phyloP scores from a whole-genome alignment of 306 rosid species.

The Vigna trinervia region DNA sequence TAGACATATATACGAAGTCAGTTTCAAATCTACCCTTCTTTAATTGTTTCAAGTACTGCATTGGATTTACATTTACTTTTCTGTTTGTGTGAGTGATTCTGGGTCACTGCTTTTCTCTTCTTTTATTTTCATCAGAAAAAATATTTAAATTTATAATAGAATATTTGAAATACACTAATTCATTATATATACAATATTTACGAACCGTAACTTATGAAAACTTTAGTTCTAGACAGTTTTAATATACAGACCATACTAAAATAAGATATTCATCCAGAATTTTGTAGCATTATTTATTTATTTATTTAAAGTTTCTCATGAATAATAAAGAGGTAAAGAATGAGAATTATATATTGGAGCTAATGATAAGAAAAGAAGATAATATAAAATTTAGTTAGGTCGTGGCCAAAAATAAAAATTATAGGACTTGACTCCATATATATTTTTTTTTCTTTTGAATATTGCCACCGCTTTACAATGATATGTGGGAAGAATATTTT shows the following conservation, averaged over 20 bases:
- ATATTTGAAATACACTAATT: too few relatives aligned
- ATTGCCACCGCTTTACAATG: background rate
- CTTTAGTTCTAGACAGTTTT: too few relatives aligned
- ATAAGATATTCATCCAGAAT: too few relatives aligned
- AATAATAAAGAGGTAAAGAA: background rate
- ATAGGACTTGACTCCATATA: constrained; percentile 1
- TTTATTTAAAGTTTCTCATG: too few relatives aligned
- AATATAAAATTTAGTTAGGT: background rate
- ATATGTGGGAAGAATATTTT: background rate
- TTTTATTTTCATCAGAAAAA: too few relatives aligned
- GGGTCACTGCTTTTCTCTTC: too few relatives aligned
- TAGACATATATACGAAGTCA: background rate
- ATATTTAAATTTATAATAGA: too few relatives aligned
- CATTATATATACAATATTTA: too few relatives aligned
- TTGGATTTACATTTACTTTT: background rate
- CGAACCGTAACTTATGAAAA: too few relatives aligned
- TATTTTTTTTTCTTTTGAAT: background rate
- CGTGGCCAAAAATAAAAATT: constrained; percentile 26
- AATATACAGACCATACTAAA: too few relatives aligned
- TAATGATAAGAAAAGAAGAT: constrained; percentile 23
- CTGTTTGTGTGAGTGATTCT: background rate
- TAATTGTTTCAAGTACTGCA: background rate
- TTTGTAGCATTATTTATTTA: too few relatives aligned
- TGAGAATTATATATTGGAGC: constrained; percentile 32
- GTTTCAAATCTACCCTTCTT: background rate